Percentiles rank a stretch among this genome's conserved stretches.
These are phyloP conservation scores for bread wheat (Triticum aestivum) DNA, from an alignment of 176 grass and related monocot species.

Conservation along the genomic window IWGSC_CS_RefSeq_v2.1 NC_057802.1:523976350-523976849, in stretches of 20 bases:
- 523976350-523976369: background rate
- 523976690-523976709: background rate
- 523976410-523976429: background rate
- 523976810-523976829: fast-evolving
- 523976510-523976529: fast-evolving
- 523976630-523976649: background rate
- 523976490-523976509: background rate
- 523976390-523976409: background rate
- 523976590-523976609: background rate
- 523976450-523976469: background rate
- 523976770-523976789: background rate
- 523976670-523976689: background rate
- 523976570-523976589: background rate
- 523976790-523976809: background rate
- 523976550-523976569: background rate
- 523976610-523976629: background rate
- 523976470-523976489: background rate
- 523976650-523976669: background rate
- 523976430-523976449: background rate
- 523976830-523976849: background rate
- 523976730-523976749: background rate
- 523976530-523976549: background rate
- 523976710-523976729: background rate
- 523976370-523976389: fast-evolving
- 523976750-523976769: background rate